Conservation (phyloP, 2,329 filamentous ascomycete genomes). For the Diaporthe velutina region DNA sequence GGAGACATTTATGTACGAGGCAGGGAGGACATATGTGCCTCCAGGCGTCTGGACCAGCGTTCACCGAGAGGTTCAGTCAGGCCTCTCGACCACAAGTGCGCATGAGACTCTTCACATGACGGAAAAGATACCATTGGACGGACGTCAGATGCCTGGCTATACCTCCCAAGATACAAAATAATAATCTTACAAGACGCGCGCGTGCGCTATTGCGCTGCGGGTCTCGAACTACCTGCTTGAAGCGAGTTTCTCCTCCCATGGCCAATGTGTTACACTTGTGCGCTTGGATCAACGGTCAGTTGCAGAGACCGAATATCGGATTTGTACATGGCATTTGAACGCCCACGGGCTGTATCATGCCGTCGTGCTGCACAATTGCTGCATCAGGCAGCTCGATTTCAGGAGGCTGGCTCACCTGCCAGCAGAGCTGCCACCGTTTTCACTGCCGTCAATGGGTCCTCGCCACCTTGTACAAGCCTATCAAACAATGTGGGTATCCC, state of each 20-base stretch:
- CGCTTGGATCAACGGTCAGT: not conserved
- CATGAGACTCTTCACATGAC: too few species aligned
- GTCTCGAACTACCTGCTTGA: not conserved
- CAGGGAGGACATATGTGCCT: not conserved
- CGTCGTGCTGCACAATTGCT: not conserved
- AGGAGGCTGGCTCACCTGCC: constrained; percentile 53
- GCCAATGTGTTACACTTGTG: not conserved
- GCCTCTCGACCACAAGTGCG: not conserved
- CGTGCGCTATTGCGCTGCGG: not conserved
- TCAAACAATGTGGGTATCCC: constrained; percentile 73
- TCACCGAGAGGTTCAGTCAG: not conserved
- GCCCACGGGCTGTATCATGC: not conserved
- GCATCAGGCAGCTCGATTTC: not conserved
- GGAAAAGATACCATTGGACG: not conserved
- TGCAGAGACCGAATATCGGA: not conserved
- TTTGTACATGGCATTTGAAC: not conserved
- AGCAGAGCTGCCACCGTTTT: constrained; percentile 72
- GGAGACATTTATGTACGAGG: not conserved
- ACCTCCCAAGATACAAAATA: constrained; percentile 24
- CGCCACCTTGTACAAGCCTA: constrained; percentile 66
- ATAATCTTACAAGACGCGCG: constrained; percentile 6
- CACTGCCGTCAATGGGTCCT: constrained; percentile 68
- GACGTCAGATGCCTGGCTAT: not conserved
- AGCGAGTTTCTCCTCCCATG: not conserved
- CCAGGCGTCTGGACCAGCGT: not conserved